Conservation (phyloP, 225 moss, liverwort and hornwort species). For the Ulota crispa region DNA sequence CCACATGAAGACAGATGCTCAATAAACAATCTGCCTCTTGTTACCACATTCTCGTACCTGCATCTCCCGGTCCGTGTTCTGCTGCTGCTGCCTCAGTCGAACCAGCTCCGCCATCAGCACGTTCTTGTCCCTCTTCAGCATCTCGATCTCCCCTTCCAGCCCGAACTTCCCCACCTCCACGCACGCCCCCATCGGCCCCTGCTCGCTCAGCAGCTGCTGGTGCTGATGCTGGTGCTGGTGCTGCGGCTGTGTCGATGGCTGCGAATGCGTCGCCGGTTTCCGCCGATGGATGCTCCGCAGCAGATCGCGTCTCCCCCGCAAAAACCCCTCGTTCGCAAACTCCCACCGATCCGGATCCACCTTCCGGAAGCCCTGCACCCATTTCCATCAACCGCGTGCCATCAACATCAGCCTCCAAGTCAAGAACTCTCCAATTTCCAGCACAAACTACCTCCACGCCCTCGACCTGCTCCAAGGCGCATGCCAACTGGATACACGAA, state of each 20-base stretch:
- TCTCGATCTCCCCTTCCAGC: constrained; percentile 86
- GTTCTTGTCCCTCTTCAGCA: constrained; percentile 88
- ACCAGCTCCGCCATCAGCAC: constrained; percentile 92
- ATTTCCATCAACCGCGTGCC: neutral
- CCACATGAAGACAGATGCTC: neutral
- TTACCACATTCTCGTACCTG: constrained; percentile 30
- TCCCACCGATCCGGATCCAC: constrained; percentile 99
- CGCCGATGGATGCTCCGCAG: constrained; percentile 76
- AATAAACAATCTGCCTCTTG: neutral
- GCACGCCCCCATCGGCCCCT: constrained; percentile 56
- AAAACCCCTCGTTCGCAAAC: constrained; percentile 93
- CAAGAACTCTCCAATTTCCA: neutral
- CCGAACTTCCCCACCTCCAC: constrained; percentile 94
- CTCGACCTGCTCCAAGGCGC: neutral
- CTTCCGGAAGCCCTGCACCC: constrained; percentile 84
- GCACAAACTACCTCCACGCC: neutral
- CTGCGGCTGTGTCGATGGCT: constrained; percentile 35
- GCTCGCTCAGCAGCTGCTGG: constrained; percentile 32
- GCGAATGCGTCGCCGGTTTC: constrained; percentile 82
- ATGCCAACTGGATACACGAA: neutral
- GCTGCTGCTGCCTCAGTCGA: constrained; percentile 77
- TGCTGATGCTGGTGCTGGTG: constrained; percentile 40
- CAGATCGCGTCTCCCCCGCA: constrained; percentile 76
- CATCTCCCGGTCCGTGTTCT: constrained; percentile 80
- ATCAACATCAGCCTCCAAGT: neutral